Base-by-base conservation (phyloP, 225 moss, liverwort and hornwort genomes). In the Polytrichum commune region DNA sequence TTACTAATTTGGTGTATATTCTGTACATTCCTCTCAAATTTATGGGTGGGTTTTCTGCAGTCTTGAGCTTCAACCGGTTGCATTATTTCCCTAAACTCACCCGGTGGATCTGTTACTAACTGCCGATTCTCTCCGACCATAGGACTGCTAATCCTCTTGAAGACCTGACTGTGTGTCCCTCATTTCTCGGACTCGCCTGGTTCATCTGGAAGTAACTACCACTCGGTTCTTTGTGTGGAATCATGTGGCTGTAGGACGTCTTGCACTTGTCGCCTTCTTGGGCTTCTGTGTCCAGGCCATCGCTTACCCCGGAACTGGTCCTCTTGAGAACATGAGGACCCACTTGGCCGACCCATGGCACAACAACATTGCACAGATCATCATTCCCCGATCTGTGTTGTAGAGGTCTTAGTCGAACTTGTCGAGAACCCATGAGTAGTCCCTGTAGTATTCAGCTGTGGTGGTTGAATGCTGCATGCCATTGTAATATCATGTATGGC, bases 291-390 rank as follows among this genome's bases (percentile, higher is more conserved):
- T 65, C 22, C 95, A 95, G 71, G 85, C 91, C 6, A 4, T 91
- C 27, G 88, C 88, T 0, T 93, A 91, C 66, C 95, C 95, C 5
- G 93, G 93, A 66, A 93, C 93, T 7, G 95, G 95, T 33, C 95
- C 95, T 13, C 73, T 95, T 56, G 95, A 95, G 85, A 95, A 95
- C 63, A 78, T 95, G 28, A 60, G 53, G 29, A 71, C 69, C 30
- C 95, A 95, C 75, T 80, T 95, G 86, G 86, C 92, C 58, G 89
- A 91, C 88, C 91, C 95, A 55, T 95, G 90, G 90, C 84, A 93
- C 78, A 89, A 92, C 27, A 92, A 81, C 70, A 93, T 95, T 23
- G 84, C 88, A 5, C 82, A 93, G 64, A 32, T 95, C 72, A 29
- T 95, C 65, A 88, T 95, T 55, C 93, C 95, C 66, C 89, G 95